Conservation (phyloP, 805 yeast genomes). For the Myxozyma geophila region DNA sequence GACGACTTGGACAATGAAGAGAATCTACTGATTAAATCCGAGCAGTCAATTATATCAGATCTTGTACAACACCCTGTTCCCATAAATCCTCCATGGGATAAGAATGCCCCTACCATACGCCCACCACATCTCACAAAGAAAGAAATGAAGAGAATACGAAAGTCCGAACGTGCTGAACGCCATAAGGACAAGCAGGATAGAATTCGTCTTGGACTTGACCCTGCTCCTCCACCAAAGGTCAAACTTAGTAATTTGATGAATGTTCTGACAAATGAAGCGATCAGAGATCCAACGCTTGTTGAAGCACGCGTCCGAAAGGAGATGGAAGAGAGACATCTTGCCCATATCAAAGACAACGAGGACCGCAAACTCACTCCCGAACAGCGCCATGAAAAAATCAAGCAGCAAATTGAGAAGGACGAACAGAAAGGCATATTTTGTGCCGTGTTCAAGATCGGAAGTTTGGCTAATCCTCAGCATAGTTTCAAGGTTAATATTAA, state of each 20-base stretch:
- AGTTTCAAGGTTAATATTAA: constrained; percentile 76
- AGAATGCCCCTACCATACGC: constrained; percentile 48
- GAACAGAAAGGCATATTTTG: constrained; percentile 57
- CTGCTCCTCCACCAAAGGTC: constrained; percentile 89
- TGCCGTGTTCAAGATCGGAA: constrained; percentile 61
- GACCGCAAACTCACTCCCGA: constrained; percentile 66
- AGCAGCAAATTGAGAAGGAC: constrained; percentile 54
- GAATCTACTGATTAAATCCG: constrained; percentile 42
- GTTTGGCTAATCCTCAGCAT: constrained; percentile 66
- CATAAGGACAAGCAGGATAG: constrained; percentile 76
- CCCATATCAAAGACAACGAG: constrained; percentile 66
- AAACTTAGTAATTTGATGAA: constrained; percentile 83
- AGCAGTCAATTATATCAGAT: constrained; percentile 60
- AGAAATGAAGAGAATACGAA: constrained; percentile 74
- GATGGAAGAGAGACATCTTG: constrained; percentile 60
- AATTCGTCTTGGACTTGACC: constrained; percentile 77
- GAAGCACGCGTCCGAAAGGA: constrained; percentile 73
- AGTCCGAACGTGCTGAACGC: constrained; percentile 64
- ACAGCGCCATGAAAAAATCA: constrained; percentile 56
- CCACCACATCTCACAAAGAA: constrained; percentile 71
- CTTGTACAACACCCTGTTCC: constrained; percentile 85
- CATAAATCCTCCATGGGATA: constrained; percentile 62
- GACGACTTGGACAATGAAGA: constrained; percentile 36
- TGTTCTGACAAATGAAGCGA: constrained; percentile 82
- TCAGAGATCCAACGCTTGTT: constrained; percentile 84